phyloP scores from a whole-genome alignment of 2,329 filamentous ascomycete genomes.

The Neonectria coccinea region DNA sequence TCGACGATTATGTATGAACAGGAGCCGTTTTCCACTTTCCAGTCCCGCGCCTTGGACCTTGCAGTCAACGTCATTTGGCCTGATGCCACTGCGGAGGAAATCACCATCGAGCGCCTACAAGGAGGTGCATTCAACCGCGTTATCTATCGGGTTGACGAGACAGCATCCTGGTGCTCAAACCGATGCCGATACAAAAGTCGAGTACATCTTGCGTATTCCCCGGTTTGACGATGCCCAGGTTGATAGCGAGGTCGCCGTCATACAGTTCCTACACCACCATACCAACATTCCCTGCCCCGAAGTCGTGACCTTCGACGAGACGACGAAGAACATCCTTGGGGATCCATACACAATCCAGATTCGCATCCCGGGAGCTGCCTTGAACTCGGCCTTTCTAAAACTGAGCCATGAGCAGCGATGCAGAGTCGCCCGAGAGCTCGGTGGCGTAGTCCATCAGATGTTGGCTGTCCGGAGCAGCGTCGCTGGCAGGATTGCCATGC shows the following conservation, averaged over 20 bases:
- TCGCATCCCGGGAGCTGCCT: background rate
- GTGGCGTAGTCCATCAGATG: background rate
- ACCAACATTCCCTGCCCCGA: background rate
- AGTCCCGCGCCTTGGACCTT: background rate
- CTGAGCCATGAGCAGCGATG: background rate
- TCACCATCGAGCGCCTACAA: slow-evolving; percentile 5
- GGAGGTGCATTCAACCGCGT: slow-evolving; percentile 9
- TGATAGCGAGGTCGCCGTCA: background rate
- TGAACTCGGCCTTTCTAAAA: background rate
- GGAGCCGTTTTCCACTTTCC: background rate
- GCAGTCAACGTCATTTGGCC: background rate
- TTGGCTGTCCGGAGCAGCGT: slow-evolving; percentile 1
- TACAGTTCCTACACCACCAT: background rate
- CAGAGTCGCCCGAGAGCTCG: slow-evolving; percentile 2
- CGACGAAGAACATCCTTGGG: background rate
- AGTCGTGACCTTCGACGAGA: slow-evolving; percentile 6
- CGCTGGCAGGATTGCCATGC: background rate
- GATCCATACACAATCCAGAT: background rate
- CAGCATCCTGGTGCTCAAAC: background rate
- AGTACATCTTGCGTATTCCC: slow-evolving; percentile 10
- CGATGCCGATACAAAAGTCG: background rate
- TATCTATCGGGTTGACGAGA: background rate
- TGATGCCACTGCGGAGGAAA: background rate
- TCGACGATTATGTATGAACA: background rate
- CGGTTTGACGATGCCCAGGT: background rate